These are phyloP conservation scores for Talaromyces trachyspermus DNA, from an alignment of 495 filamentous ascomycete genomes.

Conservation along the genomic window DNA sequence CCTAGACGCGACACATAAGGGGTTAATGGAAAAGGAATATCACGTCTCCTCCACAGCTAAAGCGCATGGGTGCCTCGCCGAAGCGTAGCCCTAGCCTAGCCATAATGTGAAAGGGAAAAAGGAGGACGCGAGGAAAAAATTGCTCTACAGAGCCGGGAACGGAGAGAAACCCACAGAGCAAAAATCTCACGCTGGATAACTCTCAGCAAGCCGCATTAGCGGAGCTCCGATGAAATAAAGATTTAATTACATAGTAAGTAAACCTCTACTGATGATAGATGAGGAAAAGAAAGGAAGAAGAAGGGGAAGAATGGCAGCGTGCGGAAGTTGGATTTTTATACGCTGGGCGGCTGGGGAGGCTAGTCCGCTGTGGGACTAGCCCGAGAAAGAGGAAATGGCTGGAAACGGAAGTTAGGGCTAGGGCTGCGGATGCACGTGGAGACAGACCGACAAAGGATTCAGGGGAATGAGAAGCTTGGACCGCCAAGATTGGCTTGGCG, in stretches of 20 bases:
- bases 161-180: constrained; percentile 40
- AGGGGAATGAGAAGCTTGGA: too few species aligned
- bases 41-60: constrained; percentile 42
- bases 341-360: neutral
- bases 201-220: constrained; percentile 41
- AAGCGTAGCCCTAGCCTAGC: constrained; percentile 41
- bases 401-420: too few species aligned
- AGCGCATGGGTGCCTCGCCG: constrained; percentile 37
- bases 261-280: constrained; percentile 48
- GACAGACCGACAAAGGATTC: too few species aligned
- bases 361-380: neutral
- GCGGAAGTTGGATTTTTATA: constrained; percentile 1
- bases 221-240: constrained; percentile 31
- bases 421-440: too few species aligned
- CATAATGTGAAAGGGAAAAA: constrained; percentile 41
- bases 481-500: too few species aligned
- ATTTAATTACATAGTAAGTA: constrained; percentile 39
- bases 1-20: too few species aligned
- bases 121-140: constrained; percentile 28
- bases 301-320: constrained; percentile 6
- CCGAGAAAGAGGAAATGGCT: neutral
- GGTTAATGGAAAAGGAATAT: constrained; percentile 35
- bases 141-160: constrained; percentile 41
- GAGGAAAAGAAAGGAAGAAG: constrained; percentile 31
- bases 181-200: constrained; percentile 30